Evolutionary conservation across 345 rosid genomes (phyloP).

Genomic region (Camelina laxa): DNA sequence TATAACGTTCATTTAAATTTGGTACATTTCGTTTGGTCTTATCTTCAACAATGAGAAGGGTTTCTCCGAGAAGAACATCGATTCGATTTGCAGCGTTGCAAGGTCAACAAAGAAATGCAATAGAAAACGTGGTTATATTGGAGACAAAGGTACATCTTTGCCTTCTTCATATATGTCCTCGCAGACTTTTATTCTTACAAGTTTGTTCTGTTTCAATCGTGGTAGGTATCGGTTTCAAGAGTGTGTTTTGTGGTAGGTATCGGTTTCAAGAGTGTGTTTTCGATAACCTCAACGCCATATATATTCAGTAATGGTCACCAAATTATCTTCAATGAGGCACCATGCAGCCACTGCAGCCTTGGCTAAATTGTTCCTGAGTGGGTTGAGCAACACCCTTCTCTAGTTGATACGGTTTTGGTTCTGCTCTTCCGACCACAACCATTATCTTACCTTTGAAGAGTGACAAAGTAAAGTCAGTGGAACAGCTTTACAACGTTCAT

Average conservation of each 20-base stretch:
- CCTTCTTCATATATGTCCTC: not conserved
- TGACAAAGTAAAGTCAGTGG: constrained; percentile 67
- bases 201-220: constrained; percentile 13
- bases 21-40: constrained; percentile 18
- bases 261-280: constrained; percentile 75
- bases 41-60: constrained; percentile 76
- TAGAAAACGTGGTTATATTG: constrained; percentile 67
- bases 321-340: constrained; percentile 64
- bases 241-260: constrained; percentile 70
- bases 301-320: constrained; percentile 73
- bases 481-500: constrained; percentile 66
- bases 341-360: constrained; percentile 62
- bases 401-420: constrained; percentile 55
- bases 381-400: constrained; percentile 64
- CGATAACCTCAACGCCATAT: constrained; percentile 58
- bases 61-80: constrained; percentile 59
- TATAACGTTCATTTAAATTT: too few relatives aligned
- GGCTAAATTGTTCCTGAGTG: constrained; percentile 84
- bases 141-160: constrained; percentile 68
- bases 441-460: constrained; percentile 65
- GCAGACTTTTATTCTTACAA: not conserved
- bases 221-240: constrained; percentile 73
- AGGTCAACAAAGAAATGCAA: constrained; percentile 73
- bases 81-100: constrained; percentile 72
- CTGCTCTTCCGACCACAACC: constrained; percentile 61